phyloP scores from a whole-genome alignment of 1,284 basidiomycete genomes.

The Polyporus tsugae region DNA sequence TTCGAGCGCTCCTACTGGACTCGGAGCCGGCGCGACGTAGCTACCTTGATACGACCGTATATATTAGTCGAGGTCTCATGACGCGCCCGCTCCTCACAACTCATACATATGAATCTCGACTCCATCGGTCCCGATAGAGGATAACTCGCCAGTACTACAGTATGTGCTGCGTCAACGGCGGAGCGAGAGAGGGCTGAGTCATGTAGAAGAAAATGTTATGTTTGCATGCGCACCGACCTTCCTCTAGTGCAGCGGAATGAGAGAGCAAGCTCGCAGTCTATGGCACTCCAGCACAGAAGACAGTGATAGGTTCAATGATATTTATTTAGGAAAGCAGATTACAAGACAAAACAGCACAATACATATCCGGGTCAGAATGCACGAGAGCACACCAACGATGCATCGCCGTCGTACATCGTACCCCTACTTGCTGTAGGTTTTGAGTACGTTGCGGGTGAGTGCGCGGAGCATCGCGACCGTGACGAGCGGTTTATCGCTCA shows the following conservation, averaged over 20 bases:
- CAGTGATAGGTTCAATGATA: background rate
- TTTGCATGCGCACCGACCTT: too few species aligned
- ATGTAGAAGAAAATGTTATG: too few species aligned
- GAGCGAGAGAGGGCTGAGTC: too few species aligned
- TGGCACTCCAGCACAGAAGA: background rate
- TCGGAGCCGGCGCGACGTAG: too few species aligned
- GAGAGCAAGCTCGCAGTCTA: background rate
- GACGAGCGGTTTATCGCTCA: conserved; percentile 48
- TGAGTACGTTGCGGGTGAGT: conserved; percentile 66
- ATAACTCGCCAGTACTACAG: too few species aligned
- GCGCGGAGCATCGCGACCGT: conserved; percentile 77
- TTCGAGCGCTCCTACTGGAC: too few species aligned
- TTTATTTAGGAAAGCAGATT: background rate
- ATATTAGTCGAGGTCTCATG: too few species aligned
- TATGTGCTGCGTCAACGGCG: too few species aligned
- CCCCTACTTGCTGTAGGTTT: conserved; percentile 34
- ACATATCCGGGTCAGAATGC: conserved; percentile 7
- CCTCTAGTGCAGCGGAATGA: background rate
- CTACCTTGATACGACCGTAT: too few species aligned
- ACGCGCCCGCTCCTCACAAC: too few species aligned
- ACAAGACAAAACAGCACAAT: conserved; percentile 5
- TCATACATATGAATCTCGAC: too few species aligned
- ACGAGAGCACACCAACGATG: background rate
- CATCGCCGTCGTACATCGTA: background rate
- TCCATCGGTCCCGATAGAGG: too few species aligned